Evolutionary conservation across 1,284 basidiomycete species (phyloP).

Genomic region (Lentinus polychrous): DNA sequence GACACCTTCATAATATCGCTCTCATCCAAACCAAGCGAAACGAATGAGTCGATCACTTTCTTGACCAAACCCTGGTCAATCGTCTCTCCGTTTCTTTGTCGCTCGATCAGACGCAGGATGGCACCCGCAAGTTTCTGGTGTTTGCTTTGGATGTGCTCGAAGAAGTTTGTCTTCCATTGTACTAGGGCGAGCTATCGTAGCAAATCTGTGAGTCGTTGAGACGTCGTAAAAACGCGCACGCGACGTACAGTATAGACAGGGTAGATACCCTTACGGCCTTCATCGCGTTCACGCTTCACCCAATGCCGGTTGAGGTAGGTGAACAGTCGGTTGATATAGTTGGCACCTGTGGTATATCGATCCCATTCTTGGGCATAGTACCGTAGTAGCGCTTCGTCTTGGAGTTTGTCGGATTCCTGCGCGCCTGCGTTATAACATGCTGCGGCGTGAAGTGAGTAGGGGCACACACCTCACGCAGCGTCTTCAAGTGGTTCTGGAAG

Average conservation of each 20-base stretch:
- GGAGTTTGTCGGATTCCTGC: slow-evolving; percentile 73
- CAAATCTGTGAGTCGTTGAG: slow-evolving; percentile 1
- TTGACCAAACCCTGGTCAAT: slow-evolving; percentile 94
- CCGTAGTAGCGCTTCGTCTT: slow-evolving; percentile 83
- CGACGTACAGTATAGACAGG: slow-evolving; percentile 87
- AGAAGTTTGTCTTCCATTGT: slow-evolving; percentile 93
- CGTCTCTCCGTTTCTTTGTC: slow-evolving; percentile 90
- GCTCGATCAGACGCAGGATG: slow-evolving; percentile 84
- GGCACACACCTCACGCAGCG: slow-evolving; percentile 52
- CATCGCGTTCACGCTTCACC: slow-evolving; percentile 98
- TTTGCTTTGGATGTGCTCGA: slow-evolving; percentile 79
- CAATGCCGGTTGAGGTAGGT: slow-evolving; percentile 98
- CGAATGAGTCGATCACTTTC: slow-evolving; percentile 94
- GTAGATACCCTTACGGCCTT: slow-evolving; percentile 94
- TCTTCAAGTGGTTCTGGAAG: slow-evolving; percentile 74
- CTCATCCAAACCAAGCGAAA: slow-evolving; percentile 93
- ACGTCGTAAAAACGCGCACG: background rate
- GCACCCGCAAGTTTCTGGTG: slow-evolving; percentile 82
- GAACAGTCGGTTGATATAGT: slow-evolving; percentile 94
- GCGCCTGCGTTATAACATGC: slow-evolving; percentile 1
- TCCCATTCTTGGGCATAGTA: slow-evolving; percentile 96
- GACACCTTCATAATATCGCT: slow-evolving; percentile 87
- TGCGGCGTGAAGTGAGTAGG: background rate
- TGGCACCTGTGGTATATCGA: slow-evolving; percentile 93
- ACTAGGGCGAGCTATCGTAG: slow-evolving; percentile 78